phyloP scores from a whole-genome alignment of 225 moss, liverwort and hornwort species.

The Marchantia polymorpha region DNA sequence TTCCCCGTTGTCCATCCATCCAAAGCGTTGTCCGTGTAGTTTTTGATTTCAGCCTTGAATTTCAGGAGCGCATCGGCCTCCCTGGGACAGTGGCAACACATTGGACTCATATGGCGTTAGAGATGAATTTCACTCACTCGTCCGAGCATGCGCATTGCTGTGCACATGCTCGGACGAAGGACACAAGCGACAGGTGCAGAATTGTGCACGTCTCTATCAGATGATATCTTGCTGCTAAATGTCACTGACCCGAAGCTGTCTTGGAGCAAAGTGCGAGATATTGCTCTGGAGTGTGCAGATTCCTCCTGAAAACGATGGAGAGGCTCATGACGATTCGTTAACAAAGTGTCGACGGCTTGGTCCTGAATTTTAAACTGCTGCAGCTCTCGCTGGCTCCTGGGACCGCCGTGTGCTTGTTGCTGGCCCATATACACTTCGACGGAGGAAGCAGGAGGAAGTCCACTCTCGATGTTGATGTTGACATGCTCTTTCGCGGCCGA shows the following conservation, averaged over 20 bases:
- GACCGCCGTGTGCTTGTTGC: too few species aligned
- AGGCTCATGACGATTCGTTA: too few species aligned
- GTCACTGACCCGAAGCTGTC: neutral
- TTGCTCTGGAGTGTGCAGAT: neutral
- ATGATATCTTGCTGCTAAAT: neutral
- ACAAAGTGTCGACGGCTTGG: too few species aligned
- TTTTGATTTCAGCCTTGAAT: neutral
- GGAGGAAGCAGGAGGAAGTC: too few species aligned
- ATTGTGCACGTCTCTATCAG: neutral
- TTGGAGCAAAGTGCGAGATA: neutral
- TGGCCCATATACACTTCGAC: too few species aligned
- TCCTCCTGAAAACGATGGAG: too few species aligned
- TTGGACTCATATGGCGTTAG: neutral
- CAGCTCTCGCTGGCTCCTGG: too few species aligned
- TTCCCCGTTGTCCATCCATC: slow-evolving; percentile 1
- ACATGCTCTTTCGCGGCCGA: too few species aligned
- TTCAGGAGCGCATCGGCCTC: slow-evolving; percentile 4
- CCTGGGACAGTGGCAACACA: neutral
- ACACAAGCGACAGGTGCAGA: neutral
- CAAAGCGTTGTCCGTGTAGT: neutral
- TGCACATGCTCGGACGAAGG: too few species aligned
- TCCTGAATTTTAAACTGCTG: too few species aligned
- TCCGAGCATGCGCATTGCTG: too few species aligned
- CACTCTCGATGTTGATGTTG: too few species aligned
- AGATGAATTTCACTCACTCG: neutral